Base-by-base conservation (phyloP, 2,329 filamentous ascomycete species). In the Cladosporium velox region DNA sequence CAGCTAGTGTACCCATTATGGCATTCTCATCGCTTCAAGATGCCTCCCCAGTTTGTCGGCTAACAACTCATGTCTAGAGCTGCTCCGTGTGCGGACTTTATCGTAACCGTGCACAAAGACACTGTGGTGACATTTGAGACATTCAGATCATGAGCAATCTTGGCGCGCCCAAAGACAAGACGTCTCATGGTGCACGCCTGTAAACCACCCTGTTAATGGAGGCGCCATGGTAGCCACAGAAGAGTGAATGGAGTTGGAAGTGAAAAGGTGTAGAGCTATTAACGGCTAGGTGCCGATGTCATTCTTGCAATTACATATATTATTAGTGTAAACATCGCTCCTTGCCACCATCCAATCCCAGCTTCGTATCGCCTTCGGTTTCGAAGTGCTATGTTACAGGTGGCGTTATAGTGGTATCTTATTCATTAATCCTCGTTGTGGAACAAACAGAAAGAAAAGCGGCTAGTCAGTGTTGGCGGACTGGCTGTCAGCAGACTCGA, bases 351-450 rank as follows among this genome's bases (percentile, higher is more conserved):
- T 47, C 41, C 41, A 47, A 47, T 34, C 30, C 24, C 12, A 59
- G 30, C 24, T 59, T 38, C 57, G 14, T 28, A 26, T 28, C 24
- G 14, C 26, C 34, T 57, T 35, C 38, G 11, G 11, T 8, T 24
- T 18, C 12, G 18, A 61, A 24, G 32, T 41, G 12, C 12, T 54
- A 63, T 63, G 32, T 34, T 64, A 64, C 61, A 64, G 51, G 61
- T 64, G 61, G 61, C 61, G 34, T 64, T 34, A 57, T n/a, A 57
- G 51, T 55, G 61, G 61, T 57, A 64, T 64, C 61, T 57, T 34
- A n/a, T 30, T 64, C 61, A 34, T 64, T 24, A 64, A n/a, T 24
- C 32, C 26, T 14, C 35, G 51, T 57, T 7, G 18, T 30, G 35
- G 35, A 64, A 26, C 28, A 57, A 34, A 57, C 12, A 35, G 35